phyloP scores from a whole-genome alignment of 495 filamentous ascomycete genomes.

The Lepidopterella palustris region DNA sequence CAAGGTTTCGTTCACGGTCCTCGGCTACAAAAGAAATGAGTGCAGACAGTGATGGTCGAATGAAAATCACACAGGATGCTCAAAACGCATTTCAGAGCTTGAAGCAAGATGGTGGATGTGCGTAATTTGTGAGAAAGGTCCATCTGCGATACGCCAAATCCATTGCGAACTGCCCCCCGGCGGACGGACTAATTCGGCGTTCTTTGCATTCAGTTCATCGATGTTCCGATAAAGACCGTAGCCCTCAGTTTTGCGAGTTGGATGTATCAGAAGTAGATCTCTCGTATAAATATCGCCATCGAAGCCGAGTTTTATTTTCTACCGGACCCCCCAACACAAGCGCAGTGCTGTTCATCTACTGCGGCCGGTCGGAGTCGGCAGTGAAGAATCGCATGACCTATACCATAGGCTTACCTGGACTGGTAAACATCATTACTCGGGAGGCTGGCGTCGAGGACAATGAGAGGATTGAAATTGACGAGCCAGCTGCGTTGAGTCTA shows the following conservation, averaged over 20 bases:
- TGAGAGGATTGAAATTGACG: slow-evolving; percentile 20
- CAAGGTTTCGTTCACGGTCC: not conserved
- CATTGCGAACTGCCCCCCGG: no score
- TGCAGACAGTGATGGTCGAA: not conserved
- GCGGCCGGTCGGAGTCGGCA: slow-evolving; percentile 7
- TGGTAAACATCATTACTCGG: slow-evolving; percentile 19
- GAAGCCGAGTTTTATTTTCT: slow-evolving; percentile 18
- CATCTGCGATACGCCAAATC: no score
- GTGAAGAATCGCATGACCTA: slow-evolving; percentile 16
- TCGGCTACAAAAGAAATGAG: not conserved
- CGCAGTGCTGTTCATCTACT: slow-evolving; percentile 14
- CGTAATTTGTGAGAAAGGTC: no score
- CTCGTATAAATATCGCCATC: not conserved
- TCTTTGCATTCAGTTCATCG: not conserved
- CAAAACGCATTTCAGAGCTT: not conserved
- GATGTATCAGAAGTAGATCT: not conserved
- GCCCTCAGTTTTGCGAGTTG: not conserved
- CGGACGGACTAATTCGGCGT: no score
- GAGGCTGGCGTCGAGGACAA: slow-evolving; percentile 11
- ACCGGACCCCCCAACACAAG: slow-evolving; percentile 1
- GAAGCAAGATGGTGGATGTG: no score
- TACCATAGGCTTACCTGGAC: slow-evolving; percentile 13
- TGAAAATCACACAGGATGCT: not conserved
- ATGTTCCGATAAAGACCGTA: not conserved
- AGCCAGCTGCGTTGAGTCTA: slow-evolving; percentile 3